Base-by-base conservation (phyloP, 768 basidiomycete species). In the Leccinum variicolor region DNA sequence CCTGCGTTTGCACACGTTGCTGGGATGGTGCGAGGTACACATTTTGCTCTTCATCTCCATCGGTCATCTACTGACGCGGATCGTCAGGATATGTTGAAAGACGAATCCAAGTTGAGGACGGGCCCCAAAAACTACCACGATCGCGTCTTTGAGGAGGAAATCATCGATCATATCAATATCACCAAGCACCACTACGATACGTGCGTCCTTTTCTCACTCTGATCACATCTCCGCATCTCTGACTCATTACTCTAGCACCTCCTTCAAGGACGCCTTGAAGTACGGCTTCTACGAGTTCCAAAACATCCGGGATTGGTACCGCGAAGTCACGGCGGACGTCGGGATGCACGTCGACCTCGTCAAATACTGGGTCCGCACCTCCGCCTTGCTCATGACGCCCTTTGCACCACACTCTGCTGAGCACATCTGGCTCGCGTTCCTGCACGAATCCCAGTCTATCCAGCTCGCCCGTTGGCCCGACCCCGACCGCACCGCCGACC, bases 221-320 rank as follows among this genome's bases (percentile, higher is more conserved):
- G 7, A 36, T 53, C 26, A n/a, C 4, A 21, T 19, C 49, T 47
- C 21, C 43, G 13, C 21, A 26, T 26, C 39, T 36, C 48, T 50
- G 21, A 56, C 9, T 14, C 11, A n/a, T 31, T 50, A 8, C 53
- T 47, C 39, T 67, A 97, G 95, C 21, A 93, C 88, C 58, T 85
- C 90, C 71, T 99, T 90, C 85, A 99, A 98, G 75, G 93, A 96
- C 57, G 94, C 95, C 10, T 74, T 98, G 60, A 96, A 98, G 74
- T 89, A 81, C 62, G 96, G 95, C 49, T 96, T 98, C 76, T 99
- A 94, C 80, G 94, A 97, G 67, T 82, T 95, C 62, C 93, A 98
- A 72, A 88, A 84, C 51, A 80, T 86, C 2, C 90, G 97, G 48
- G 95, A 98, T 70, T 94, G 94, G 89, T 98, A 98, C 73, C 92